Conservation (phyloP, 1,139 yeast species). For the Hemisphaericaspora xylofermentans region DNA sequence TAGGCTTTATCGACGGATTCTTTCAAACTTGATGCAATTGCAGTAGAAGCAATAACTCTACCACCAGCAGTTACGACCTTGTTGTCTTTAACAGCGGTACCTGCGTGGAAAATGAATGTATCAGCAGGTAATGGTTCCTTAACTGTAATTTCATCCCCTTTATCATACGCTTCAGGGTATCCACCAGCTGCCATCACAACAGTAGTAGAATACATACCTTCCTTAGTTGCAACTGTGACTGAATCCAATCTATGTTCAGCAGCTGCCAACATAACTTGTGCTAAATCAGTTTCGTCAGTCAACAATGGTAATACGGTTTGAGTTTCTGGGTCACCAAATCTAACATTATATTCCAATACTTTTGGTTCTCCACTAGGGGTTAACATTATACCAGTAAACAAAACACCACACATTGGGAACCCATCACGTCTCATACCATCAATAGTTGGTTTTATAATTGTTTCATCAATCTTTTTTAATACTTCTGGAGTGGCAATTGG, state of each 20-base stretch:
- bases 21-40: slow-evolving; percentile 71
- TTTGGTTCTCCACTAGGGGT: slow-evolving; percentile 79
- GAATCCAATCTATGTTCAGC: slow-evolving; percentile 94
- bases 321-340: slow-evolving; percentile 99
- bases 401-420: slow-evolving; percentile 90
- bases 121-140: slow-evolving; percentile 46
- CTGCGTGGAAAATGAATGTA: slow-evolving; percentile 90
- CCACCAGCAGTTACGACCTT: slow-evolving; percentile 88
- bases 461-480: slow-evolving; percentile 64
- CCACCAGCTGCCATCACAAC: slow-evolving; percentile 98
- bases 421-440: slow-evolving; percentile 97
- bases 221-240: slow-evolving; percentile 61
- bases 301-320: slow-evolving; percentile 92
- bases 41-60: slow-evolving; percentile 93
- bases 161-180: slow-evolving; percentile 82
- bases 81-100: slow-evolving; percentile 62
- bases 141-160: slow-evolving; percentile 82
- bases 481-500: slow-evolving; percentile 80
- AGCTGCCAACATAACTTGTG: slow-evolving; percentile 88
- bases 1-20: slow-evolving; percentile 87
- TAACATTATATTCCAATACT: slow-evolving; percentile 93
- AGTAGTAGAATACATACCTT: slow-evolving; percentile 73
- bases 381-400: slow-evolving; percentile 96
- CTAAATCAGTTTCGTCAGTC: slow-evolving; percentile 80
- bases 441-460: slow-evolving; percentile 84